Evolutionary conservation across 306 rosid species (phyloP).

Genomic region (Prunus mume): DNA sequence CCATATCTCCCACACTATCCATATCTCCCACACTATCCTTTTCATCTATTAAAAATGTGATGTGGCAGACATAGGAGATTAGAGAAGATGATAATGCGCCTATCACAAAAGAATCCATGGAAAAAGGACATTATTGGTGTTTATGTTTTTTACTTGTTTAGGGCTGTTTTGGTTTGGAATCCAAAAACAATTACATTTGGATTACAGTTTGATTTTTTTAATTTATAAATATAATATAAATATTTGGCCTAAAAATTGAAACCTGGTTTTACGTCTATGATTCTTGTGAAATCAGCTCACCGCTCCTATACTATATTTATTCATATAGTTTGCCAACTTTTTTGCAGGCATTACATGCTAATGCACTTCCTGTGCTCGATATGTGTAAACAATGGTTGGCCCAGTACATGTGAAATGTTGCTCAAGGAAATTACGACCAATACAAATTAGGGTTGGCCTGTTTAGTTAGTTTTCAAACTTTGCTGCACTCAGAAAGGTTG

Average conservation of each 20-base stretch:
- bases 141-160: neutral
- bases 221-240: too few relatives aligned
- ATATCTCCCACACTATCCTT: neutral
- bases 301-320: slow-evolving; percentile 1
- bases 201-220: too few relatives aligned
- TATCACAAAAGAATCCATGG: neutral
- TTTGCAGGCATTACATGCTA: slow-evolving; percentile 93
- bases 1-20: neutral
- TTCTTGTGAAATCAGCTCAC: neutral
- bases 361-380: slow-evolving; percentile 95
- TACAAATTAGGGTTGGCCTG: slow-evolving; percentile 16
- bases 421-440: slow-evolving; percentile 12
- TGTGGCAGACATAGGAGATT: neutral
- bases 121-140: neutral
- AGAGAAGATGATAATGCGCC: neutral
- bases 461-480: slow-evolving; percentile 9
- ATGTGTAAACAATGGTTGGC: slow-evolving; percentile 99
- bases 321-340: slow-evolving; percentile 22
- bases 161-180: neutral
- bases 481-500: slow-evolving; percentile 16
- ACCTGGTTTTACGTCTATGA: neutral
- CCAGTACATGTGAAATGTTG: slow-evolving; percentile 68
- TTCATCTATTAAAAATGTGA: too few relatives aligned
- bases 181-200: too few relatives aligned
- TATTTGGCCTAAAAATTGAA: too few relatives aligned